Conservation (phyloP, 208 protist genomes). For the Leishmania amazonensis region DNA sequence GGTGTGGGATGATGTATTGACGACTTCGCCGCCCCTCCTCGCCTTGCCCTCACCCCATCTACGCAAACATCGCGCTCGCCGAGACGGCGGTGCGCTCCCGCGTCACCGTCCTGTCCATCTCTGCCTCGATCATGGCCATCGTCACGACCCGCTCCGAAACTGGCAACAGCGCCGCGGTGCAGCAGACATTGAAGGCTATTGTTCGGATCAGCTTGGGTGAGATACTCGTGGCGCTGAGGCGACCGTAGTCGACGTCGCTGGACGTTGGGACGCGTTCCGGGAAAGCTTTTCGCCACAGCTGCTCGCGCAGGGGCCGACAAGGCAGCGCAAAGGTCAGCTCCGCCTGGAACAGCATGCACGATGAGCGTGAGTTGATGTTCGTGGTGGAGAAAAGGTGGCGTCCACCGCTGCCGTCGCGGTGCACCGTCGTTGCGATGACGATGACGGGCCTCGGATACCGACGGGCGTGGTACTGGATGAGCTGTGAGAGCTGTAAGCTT, state of each 20-base stretch:
- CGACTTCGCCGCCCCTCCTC: neutral
- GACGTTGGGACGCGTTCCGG: slow-evolving; percentile 66
- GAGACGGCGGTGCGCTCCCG: slow-evolving; percentile 53
- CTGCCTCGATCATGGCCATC: slow-evolving; percentile 70
- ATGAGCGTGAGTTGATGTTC: slow-evolving; percentile 49
- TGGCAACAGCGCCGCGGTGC: slow-evolving; percentile 63
- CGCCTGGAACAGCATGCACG: slow-evolving; percentile 57
- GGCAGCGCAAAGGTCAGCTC: slow-evolving; percentile 70
- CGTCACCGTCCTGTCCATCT: slow-evolving; percentile 47
- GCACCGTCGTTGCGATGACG: slow-evolving; percentile 79
- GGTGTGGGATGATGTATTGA: neutral
- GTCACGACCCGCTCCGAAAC: slow-evolving; percentile 48
- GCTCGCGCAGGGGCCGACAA: slow-evolving; percentile 48
- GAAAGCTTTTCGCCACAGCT: slow-evolving; percentile 76
- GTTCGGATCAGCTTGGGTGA: slow-evolving; percentile 78
- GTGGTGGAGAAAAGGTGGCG: slow-evolving; percentile 27
- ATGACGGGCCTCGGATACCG: slow-evolving; percentile 77
- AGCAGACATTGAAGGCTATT: slow-evolving; percentile 81
- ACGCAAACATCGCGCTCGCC: slow-evolving; percentile 71
- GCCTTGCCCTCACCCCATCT: slow-evolving; percentile 1
- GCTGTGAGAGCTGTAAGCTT: slow-evolving; percentile 63
- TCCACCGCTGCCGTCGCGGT: slow-evolving; percentile 29
- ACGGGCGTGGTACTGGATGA: slow-evolving; percentile 84
- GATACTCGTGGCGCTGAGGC: slow-evolving; percentile 45
- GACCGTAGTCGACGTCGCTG: slow-evolving; percentile 60